These are phyloP conservation scores for Saturnispora besseyi DNA, from an alignment of 805 yeast species.

Conservation along the genomic window DNA sequence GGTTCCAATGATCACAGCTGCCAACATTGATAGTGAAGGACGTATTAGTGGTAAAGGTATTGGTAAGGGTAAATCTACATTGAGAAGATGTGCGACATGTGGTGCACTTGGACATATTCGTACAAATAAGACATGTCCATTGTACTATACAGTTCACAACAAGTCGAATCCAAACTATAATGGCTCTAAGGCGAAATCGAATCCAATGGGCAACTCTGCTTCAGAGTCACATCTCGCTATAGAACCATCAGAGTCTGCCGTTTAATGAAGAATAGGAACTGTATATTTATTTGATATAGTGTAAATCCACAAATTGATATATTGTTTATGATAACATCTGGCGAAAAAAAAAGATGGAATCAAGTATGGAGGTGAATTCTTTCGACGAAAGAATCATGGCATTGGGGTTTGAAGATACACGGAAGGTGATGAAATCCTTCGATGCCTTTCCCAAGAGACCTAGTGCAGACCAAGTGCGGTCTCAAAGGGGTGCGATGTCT, in stretches of 20 bases:
- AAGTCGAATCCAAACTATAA: constrained; percentile 29
- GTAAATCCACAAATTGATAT: neutral
- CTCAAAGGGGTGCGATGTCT: constrained; percentile 68
- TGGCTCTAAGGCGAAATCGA: constrained; percentile 17
- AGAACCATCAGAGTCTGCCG: neutral
- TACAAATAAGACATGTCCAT: constrained; percentile 86
- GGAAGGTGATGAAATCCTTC: constrained; percentile 35
- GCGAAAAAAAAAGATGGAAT: neutral
- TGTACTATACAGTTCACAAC: constrained; percentile 46
- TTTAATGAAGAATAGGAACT: neutral
- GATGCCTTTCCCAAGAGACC: constrained; percentile 74
- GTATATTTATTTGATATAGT: neutral
- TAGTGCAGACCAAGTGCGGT: constrained; percentile 60
- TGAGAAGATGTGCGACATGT: constrained; percentile 87
- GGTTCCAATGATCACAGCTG: constrained; percentile 25
- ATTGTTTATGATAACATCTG: neutral
- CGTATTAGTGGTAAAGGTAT: constrained; percentile 54
- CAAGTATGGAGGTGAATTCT: neutral
- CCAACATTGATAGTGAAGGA: constrained; percentile 29
- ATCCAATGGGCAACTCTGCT: neutral
- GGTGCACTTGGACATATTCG: constrained; percentile 93
- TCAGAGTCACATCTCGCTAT: neutral
- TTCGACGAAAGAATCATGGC: neutral
- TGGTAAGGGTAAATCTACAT: constrained; percentile 63
- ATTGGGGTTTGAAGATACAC: constrained; percentile 2